A percentile compares a stretch with the other conserved stretches of the same genome.
Conservation (phyloP, 495 filamentous ascomycete species). For the Neurospora sp. region DNA sequence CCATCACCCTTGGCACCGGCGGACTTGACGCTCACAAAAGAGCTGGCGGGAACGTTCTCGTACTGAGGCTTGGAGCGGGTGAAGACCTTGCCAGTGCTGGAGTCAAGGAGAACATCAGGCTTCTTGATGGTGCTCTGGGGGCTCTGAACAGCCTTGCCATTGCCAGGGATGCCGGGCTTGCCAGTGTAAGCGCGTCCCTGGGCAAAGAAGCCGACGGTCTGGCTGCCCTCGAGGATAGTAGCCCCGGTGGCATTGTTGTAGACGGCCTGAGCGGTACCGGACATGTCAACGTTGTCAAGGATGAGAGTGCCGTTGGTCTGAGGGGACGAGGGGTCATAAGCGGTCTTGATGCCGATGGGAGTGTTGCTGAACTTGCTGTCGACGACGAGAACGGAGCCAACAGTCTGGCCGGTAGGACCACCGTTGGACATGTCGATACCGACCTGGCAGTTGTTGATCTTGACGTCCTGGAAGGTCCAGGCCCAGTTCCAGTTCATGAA, state of each 20-base stretch:
- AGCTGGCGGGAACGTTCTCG: conserved; percentile 41
- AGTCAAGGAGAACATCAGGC: conserved; percentile 46
- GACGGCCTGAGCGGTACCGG: conserved; percentile 39
- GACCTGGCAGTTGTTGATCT: conserved; percentile 69
- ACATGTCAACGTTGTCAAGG: conserved; percentile 79
- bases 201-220: conserved; percentile 57
- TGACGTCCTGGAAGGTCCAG: conserved; percentile 75
- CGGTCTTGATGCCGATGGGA: conserved; percentile 61
- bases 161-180: conserved; percentile 14
- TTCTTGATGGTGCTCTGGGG: conserved; percentile 40
- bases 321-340: conserved; percentile 52
- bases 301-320: conserved; percentile 67
- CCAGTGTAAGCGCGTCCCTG: conserved; percentile 63
- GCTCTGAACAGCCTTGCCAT: conserved; percentile 41
- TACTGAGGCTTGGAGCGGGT: conserved; percentile 70
- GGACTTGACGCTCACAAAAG: conserved; percentile 67
- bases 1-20: conserved; percentile 76
- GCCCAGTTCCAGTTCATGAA: conserved; percentile 96
- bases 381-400: conserved; percentile 71
- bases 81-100: conserved; percentile 43
- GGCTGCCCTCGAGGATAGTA: conserved; percentile 59
- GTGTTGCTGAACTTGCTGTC: conserved; percentile 72
- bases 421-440: conserved; percentile 75
- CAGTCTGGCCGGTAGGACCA: conserved; percentile 48
- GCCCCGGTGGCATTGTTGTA: conserved; percentile 46